Evolutionary conservation across 148 eudicot species (phyloP), one percentile per base, ranked within the genome.

Genomic region (Cornus suecica): DNA sequence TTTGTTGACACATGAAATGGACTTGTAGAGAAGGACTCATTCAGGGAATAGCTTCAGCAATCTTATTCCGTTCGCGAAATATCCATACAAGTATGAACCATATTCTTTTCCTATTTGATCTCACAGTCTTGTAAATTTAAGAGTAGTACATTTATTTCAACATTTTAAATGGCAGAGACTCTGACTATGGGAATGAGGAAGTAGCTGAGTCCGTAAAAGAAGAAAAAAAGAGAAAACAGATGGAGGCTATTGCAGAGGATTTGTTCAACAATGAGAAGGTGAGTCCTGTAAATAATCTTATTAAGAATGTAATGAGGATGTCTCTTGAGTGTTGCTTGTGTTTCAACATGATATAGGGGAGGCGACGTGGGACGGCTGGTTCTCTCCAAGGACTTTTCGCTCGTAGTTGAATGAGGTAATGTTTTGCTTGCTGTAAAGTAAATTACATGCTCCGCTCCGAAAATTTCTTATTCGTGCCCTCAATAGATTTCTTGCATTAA

Each of bases 221-320:
- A 82, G 99, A 95, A 81, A 95, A 91, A 83, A 90, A 80, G 79
- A 84, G 97, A 76, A 91, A 90, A 81, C 89, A 93, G 81, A 93
- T 82, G 93, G 99, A 95, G 83, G 90, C 97, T 71, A 82, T 91
- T 79, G 93, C 99, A 18, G 99, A 95, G 71, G 98, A 95, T 78
- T 85, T 95, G 41, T 95, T 95, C 76, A 90, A 91, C 83, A 81
- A 66, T 48, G 94, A 88, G 58, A 87, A 87, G 91, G 99, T 89
- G 76, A 73, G 68, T 81, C 41, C 60, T 71, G 67, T 78, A 48
- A 66, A 18, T 54, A 52, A 9, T 48, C 29, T 26, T 2, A 10
- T 42, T 65, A 30, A 73, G 26, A 27, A n/a, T 54, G 15, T 5
- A 26, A 24, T 24, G 18, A 66, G 41, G 3, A 71, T 13, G 42